Conservation (phyloP, 1,284 basidiomycete species). For the Pterulicium gracile region DNA sequence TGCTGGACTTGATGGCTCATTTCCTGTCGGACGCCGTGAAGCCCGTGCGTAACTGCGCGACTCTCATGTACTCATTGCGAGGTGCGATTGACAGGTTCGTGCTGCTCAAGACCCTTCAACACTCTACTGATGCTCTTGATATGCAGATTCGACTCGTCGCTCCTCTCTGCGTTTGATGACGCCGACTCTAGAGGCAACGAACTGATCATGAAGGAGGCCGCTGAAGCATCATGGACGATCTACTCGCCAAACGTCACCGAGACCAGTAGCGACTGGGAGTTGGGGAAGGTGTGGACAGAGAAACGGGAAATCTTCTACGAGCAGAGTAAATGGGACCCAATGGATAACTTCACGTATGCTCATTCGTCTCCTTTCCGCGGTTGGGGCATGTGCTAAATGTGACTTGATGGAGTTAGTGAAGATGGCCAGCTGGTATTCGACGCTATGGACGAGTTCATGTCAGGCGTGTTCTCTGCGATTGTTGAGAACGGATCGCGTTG, state of each 20-base stretch:
- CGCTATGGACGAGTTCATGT: conserved; percentile 89
- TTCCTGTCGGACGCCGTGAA: conserved; percentile 62
- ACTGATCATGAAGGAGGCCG: conserved; percentile 64
- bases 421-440: conserved; percentile 70
- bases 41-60: conserved; percentile 58
- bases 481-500: conserved; percentile 71
- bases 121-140: not conserved
- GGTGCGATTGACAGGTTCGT: conserved; percentile 35
- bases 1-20: conserved; percentile 56
- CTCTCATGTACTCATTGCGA: conserved; percentile 56
- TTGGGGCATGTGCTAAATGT: conserved; percentile 2
- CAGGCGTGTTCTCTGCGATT: conserved; percentile 53
- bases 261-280: conserved; percentile 63
- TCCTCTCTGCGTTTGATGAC: conserved; percentile 77
- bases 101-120: not conserved
- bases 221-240: conserved; percentile 78
- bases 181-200: conserved; percentile 70
- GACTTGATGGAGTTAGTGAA: conserved; percentile 20
- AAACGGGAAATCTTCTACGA: conserved; percentile 93
- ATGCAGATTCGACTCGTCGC: conserved; percentile 79
- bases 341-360: conserved; percentile 78
- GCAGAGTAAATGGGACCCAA: conserved; percentile 65
- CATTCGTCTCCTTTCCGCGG: not conserved
- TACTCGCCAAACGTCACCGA: conserved; percentile 31
- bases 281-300: conserved; percentile 88